Conservation (phyloP, 805 yeast genomes). For the Pichia gijzeniarum region DNA sequence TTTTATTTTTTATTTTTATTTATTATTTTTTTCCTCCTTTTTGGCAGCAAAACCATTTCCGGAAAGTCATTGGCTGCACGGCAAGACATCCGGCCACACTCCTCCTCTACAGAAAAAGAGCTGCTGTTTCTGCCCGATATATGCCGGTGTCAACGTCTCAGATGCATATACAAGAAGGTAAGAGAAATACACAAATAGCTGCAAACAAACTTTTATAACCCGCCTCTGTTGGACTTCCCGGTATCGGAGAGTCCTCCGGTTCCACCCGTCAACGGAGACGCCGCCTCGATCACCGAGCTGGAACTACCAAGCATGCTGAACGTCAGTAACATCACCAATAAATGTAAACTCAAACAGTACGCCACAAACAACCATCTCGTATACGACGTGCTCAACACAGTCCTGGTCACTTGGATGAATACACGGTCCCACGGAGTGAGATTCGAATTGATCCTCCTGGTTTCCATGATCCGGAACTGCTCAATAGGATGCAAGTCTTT, state of each 20-base stretch:
- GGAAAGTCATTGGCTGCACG: too few species aligned
- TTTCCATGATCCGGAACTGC: slow-evolving; percentile 70
- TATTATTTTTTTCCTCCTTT: too few species aligned
- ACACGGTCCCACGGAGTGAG: slow-evolving; percentile 74
- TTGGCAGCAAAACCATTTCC: too few species aligned
- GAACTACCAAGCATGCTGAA: slow-evolving; percentile 40
- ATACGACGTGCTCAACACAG: slow-evolving; percentile 66
- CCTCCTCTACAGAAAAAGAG: too few species aligned
- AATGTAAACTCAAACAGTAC: slow-evolving; percentile 72
- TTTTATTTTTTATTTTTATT: too few species aligned
- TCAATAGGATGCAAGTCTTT: slow-evolving; percentile 78
- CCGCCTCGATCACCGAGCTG: neutral
- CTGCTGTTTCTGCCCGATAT: too few species aligned
- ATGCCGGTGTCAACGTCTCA: too few species aligned
- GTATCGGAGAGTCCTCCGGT: slow-evolving; percentile 25
- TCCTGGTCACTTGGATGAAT: slow-evolving; percentile 64
- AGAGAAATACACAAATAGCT: too few species aligned
- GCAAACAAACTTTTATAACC: too few species aligned
- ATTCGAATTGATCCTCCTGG: slow-evolving; percentile 64
- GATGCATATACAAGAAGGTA: too few species aligned
- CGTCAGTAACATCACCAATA: slow-evolving; percentile 59
- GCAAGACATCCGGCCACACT: too few species aligned
- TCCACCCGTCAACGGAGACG: slow-evolving; percentile 17
- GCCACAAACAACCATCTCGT: slow-evolving; percentile 66
- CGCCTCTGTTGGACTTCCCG: too few species aligned